Conservation (phyloP, 352 stramenopile species). For the Saprolegnia diclina region DNA sequence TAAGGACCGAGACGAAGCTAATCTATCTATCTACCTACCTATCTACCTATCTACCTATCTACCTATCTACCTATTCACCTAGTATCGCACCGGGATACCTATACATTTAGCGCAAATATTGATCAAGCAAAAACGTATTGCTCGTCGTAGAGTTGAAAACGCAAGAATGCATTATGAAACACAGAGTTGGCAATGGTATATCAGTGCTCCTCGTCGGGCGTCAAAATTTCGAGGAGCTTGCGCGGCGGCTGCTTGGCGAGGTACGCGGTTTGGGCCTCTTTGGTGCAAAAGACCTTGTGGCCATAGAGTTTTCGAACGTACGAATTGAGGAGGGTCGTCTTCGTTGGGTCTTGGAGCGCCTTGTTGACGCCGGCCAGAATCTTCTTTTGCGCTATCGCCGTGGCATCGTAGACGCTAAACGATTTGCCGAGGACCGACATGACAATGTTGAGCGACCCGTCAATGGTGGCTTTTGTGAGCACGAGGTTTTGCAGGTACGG, state of each 20-base stretch:
- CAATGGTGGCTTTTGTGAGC: conserved; percentile 1
- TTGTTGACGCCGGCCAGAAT: conserved; percentile 18
- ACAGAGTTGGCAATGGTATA: too few species aligned
- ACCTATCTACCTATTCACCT: too few species aligned
- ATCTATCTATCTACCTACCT: too few species aligned
- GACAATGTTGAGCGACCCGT: neutral
- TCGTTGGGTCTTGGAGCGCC: neutral
- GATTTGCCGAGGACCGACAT: conserved; percentile 7
- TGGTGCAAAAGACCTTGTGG: conserved; percentile 15
- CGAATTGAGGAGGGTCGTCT: neutral
- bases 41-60: too few species aligned
- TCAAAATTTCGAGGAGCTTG: neutral
- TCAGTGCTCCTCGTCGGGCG: too few species aligned
- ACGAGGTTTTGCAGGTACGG: neutral
- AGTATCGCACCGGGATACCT: too few species aligned
- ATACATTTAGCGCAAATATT: too few species aligned
- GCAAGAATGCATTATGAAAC: too few species aligned
- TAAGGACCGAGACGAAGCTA: too few species aligned
- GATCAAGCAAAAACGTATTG: too few species aligned
- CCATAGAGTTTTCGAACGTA: conserved; percentile 8
- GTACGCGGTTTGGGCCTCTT: neutral
- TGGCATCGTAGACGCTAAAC: conserved; percentile 13
- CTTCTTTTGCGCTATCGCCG: neutral
- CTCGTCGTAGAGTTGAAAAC: too few species aligned
- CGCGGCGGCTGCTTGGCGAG: neutral